A percentile compares a stretch with the other conserved stretches of the same genome.
Evolutionary conservation across 2,329 filamentous ascomycete genomes (phyloP).

Genomic region (Aspergillus floridensis): DNA sequence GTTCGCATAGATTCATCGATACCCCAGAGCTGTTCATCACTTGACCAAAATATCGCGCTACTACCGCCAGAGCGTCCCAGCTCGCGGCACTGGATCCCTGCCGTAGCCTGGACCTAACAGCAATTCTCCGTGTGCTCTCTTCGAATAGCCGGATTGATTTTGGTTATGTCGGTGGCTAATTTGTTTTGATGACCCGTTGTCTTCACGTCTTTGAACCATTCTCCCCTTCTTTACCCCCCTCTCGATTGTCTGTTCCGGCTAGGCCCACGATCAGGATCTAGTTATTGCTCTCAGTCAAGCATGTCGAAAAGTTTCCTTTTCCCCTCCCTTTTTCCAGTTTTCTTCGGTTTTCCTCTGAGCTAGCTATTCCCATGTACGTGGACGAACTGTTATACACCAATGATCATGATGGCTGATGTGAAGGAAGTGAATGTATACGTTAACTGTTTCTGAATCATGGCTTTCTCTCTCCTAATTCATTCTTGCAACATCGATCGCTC

Average conservation of each 20-base stretch:
- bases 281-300: slow-evolving; percentile 34
- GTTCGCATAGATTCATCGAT: slow-evolving; percentile 41
- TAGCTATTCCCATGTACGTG: slow-evolving; percentile 34
- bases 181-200: slow-evolving; percentile 21
- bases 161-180: slow-evolving; percentile 27
- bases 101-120: neutral
- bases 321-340: slow-evolving; percentile 19
- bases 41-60: slow-evolving; percentile 15
- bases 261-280: slow-evolving; percentile 31
- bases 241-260: slow-evolving; percentile 27
- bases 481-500: slow-evolving; percentile 3
- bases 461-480: slow-evolving; percentile 12
- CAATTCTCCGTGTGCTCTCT: neutral
- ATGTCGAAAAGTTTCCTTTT: slow-evolving; percentile 39
- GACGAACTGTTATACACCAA: slow-evolving; percentile 33
- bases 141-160: slow-evolving; percentile 17
- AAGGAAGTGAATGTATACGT: slow-evolving; percentile 25
- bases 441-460: slow-evolving; percentile 9
- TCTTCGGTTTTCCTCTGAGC: slow-evolving; percentile 23
- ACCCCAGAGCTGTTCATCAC: slow-evolving; percentile 26
- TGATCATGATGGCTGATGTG: slow-evolving; percentile 36
- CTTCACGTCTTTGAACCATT: slow-evolving; percentile 13
- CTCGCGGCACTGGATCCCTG: neutral
- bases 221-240: neutral
- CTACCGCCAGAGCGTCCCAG: slow-evolving; percentile 5